Percentiles rank a stretch among this genome's conserved stretches.
Evolutionary conservation across 108 stramenopile genomes (phyloP).

Genomic region (Epithemia pelagica): DNA sequence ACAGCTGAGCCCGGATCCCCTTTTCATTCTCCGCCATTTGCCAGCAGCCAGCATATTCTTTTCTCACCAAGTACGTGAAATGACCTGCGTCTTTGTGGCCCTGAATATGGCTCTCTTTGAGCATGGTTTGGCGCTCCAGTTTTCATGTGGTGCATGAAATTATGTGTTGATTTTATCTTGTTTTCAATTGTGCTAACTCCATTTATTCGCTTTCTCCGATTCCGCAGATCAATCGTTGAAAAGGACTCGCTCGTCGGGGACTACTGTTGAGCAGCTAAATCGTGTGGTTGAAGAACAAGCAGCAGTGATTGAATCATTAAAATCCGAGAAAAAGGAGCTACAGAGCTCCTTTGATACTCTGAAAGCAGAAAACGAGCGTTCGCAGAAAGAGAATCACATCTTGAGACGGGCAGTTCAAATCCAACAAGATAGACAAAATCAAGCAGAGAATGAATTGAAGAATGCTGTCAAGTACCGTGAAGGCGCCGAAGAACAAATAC

Average conservation of each 20-base stretch:
- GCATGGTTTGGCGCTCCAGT: no score
- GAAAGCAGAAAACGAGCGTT: conserved; percentile 46
- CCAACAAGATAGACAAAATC: conserved; percentile 78
- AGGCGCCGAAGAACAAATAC: conserved; percentile 61
- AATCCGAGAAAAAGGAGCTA: conserved; percentile 43
- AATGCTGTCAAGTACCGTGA: conserved; percentile 51
- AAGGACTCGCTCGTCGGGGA: no score
- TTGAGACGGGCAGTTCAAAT: conserved; percentile 70
- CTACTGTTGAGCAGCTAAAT: neutral
- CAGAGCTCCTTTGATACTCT: conserved; percentile 28
- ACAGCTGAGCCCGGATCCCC: conserved; percentile 18
- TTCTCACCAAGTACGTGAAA: neutral
- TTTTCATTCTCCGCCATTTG: conserved; percentile 15
- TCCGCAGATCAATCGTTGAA: no score
- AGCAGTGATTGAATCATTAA: conserved; percentile 55
- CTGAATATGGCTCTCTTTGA: no score
- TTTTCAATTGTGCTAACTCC: no score
- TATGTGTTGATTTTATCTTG: no score
- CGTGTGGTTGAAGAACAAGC: conserved; percentile 52
- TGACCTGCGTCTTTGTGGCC: conserved; percentile 3
- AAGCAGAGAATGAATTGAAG: conserved; percentile 53
- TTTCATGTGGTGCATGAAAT: no score
- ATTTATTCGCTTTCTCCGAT: no score
- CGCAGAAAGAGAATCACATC: conserved; percentile 64
- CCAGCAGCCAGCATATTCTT: conserved; percentile 6